Base-by-base conservation (phyloP, 108 stramenopile species). In the Fistulifera pelliculosa region DNA sequence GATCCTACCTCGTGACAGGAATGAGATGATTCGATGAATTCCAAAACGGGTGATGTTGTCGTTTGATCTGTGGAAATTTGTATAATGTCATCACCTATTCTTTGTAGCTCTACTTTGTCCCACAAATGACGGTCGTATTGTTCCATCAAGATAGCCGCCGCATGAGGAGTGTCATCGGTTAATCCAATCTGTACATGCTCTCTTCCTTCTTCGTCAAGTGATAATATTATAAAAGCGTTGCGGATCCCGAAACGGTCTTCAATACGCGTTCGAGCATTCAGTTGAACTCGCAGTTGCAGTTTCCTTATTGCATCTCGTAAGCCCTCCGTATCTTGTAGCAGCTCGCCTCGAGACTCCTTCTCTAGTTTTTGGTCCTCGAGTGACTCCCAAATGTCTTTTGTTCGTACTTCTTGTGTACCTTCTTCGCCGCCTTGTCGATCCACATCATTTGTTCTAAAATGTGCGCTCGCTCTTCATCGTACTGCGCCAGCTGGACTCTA, bases 371-470 rank as follows among this genome's bases (percentile, higher is more conserved):
- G 50, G 22, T 27, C 17, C 11, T 45, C 19, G 6, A 35, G 8
- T 6, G 31, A 35, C 8, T 35, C 31, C 31, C 31, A 35, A 54
- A 54, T n/a, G 39, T 40, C 39, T 57, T 41, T 57, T 44, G 42
- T 49, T 49, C 31, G 28, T 48, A 31, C 58, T 35, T 35, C 16
- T 27, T 15, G 28, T 60, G 58, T 15, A 60, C 47, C 17, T 49
- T 49, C 49, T 60, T 60, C 2, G 58, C 58, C 26, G 58, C 58
- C 7, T 48, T n/a, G 17, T 60, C 58, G 2, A 60, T 60, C 58
- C 58, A 60, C 47, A 60, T 47, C 58, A 60, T 60, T 49, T 60
- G 58, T n/a, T 60, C 47, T n/a, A 60, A 38, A 18, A 60, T 49
- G 38, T 60, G 58, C 8, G 27, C 16, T 38, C 47, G 47, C 17